Evolutionary conservation across 73 alveolate genomes (phyloP), one percentile per base, ranked within the genome.

Genomic region (Symbiodinium pilosum): DNA sequence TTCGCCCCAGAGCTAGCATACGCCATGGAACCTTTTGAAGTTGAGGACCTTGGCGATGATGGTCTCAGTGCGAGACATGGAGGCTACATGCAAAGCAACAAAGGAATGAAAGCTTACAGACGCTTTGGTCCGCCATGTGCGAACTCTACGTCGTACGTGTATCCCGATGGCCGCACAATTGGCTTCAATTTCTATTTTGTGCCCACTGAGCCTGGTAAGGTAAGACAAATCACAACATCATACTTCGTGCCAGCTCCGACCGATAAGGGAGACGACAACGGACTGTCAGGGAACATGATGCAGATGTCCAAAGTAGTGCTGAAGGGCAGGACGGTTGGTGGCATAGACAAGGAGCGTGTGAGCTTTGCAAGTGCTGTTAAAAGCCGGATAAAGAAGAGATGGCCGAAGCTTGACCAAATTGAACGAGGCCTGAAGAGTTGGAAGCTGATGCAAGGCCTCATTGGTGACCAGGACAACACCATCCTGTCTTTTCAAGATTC

Each of bases 401-500:
- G 97, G 97, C 97, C 97, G 1, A 41, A 69, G n/a, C 88, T 91
- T 52, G 54, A 44, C 56, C 44, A 56, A 30, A 71, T 91, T 69
- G 52, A 86, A 2, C 38, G 75, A 68, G 97, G 97, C 36, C 81
- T 91, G 43, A 56, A 44, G 30, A 43, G 41, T 14, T 69, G 88
- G 97, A 68, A 91, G 69, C 41, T 91, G 89, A 38, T 91, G 88
- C 97, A 91, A 86, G 97, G 97, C 24, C 97, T 91, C 30, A 83
- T 91, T 7, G 97, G 97, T n/a, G 97, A 91, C 40, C 97, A 91
- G 51, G 97, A 91, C 88, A 91, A 91, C 81, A 91, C 97, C 21
- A 52, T 91, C 26, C 88, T 91, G 24, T 91, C 97, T 18, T 91
- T 91, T 88, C 97, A 91, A 43, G 97, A 91, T 28, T 91, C 97